phyloP scores from a whole-genome alignment of 106 monocot species.

The Platanthera zijinensis region DNA sequence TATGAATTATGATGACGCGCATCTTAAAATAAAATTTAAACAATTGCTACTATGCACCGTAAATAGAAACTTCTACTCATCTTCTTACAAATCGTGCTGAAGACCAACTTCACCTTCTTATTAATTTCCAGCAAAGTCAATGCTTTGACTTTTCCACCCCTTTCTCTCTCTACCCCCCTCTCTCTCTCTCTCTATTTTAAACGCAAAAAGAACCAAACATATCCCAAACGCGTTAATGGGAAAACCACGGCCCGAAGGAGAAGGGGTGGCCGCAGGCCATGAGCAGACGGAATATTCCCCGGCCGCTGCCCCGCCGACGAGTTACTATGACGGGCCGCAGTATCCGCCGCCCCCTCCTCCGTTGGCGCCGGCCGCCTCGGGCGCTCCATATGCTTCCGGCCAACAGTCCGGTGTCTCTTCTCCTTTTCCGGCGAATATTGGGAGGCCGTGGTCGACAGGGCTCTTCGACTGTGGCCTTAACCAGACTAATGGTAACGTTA shows the following conservation, averaged over 20 bases:
- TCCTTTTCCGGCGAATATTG: background rate
- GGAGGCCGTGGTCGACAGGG: slow-evolving; percentile 21
- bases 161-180: background rate
- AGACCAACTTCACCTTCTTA: too few relatives aligned
- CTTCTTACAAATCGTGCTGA: too few relatives aligned
- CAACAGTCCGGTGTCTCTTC: background rate
- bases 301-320: background rate
- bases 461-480: slow-evolving; percentile 22
- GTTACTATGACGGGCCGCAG: background rate
- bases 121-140: too few relatives aligned
- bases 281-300: background rate
- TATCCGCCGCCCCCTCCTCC: background rate
- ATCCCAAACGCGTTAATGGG: background rate
- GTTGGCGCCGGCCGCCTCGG: background rate
- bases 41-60: too few relatives aligned
- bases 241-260: background rate
- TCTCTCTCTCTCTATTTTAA: background rate
- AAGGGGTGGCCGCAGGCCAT: background rate
- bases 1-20: too few relatives aligned
- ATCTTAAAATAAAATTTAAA: too few relatives aligned
- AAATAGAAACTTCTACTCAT: too few relatives aligned
- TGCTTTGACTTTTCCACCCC: background rate
- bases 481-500: slow-evolving; percentile 13
- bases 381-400: background rate
- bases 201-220: background rate